phyloP scores from a whole-genome alignment of 75 land plant species.

The Selaginella moellendorffii region DNA sequence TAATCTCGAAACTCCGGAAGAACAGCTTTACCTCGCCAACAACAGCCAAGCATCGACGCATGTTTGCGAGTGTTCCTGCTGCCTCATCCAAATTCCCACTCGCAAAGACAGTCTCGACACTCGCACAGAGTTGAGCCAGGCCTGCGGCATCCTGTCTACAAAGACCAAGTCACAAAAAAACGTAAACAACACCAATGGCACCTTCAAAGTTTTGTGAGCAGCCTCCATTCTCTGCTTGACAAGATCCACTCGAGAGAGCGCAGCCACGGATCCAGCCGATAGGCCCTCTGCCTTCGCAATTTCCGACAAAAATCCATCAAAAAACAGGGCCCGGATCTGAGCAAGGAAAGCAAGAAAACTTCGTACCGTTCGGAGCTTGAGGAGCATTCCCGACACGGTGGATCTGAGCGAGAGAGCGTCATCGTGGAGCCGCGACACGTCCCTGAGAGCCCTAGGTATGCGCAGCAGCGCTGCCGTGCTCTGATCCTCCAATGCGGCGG shows the following conservation, averaged over 20 bases:
- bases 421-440: slow-evolving; percentile 67
- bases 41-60: slow-evolving; percentile 94
- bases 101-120: slow-evolving; percentile 91
- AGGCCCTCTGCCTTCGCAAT: slow-evolving; percentile 84
- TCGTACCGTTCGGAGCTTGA: slow-evolving; percentile 59
- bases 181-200: slow-evolving; percentile 1
- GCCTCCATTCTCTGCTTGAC: slow-evolving; percentile 98
- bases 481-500: slow-evolving; percentile 71
- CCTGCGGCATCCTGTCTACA: slow-evolving; percentile 94
- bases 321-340: background rate
- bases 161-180: background rate
- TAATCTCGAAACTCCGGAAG: background rate
- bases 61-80: slow-evolving; percentile 88
- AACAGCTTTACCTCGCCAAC: slow-evolving; percentile 72
- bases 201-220: slow-evolving; percentile 88
- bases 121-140: slow-evolving; percentile 82
- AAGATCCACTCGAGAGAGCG: slow-evolving; percentile 72
- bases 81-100: slow-evolving; percentile 87
- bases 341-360: background rate
- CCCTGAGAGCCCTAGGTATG: slow-evolving; percentile 78
- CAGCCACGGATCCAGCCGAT: slow-evolving; percentile 79
- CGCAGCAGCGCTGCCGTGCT: slow-evolving; percentile 77
- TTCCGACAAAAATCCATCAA: background rate
- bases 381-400: slow-evolving; percentile 55
- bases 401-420: slow-evolving; percentile 73